Evolutionary conservation across 495 filamentous ascomycete species (phyloP).

Genomic region (Penicillium manginii): DNA sequence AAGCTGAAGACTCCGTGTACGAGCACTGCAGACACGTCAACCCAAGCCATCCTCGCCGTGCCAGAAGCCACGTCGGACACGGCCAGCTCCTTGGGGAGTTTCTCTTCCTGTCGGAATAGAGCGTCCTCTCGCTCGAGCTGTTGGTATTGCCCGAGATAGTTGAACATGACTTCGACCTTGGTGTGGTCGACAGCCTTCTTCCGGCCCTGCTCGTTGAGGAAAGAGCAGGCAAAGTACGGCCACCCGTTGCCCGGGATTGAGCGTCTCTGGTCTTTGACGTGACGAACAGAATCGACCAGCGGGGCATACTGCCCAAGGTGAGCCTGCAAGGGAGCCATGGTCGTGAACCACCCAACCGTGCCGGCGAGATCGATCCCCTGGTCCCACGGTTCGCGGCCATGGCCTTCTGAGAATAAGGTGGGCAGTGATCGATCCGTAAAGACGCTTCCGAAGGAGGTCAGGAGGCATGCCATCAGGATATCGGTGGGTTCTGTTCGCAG

Average conservation of each 20-base stretch:
- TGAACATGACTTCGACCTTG: constrained; percentile 73
- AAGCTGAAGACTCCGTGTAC: constrained; percentile 61
- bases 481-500: constrained; percentile 58
- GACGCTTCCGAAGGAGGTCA: constrained; percentile 52
- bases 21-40: constrained; percentile 66
- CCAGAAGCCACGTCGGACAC: too few species aligned
- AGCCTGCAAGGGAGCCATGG: constrained; percentile 52
- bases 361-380: constrained; percentile 56
- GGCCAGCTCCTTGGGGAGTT: constrained; percentile 45
- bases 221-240: constrained; percentile 52
- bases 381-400: constrained; percentile 59
- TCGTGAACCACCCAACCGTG: constrained; percentile 67
- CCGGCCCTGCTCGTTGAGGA: constrained; percentile 45
- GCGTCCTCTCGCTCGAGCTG: constrained; percentile 64
- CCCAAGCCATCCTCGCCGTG: too few species aligned
- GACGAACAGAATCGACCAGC: constrained; percentile 43
- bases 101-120: constrained; percentile 59
- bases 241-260: constrained; percentile 52
- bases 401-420: constrained; percentile 58
- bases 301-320: constrained; percentile 23
- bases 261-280: constrained; percentile 52
- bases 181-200: constrained; percentile 50
- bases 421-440: constrained; percentile 58
- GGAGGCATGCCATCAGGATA: constrained; percentile 53
- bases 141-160: constrained; percentile 69